Percentiles rank a stretch among this genome's conserved stretches.
Evolutionary conservation across 139 green algal genomes (phyloP).

Genomic region (Dunaliella primolecta): DNA sequence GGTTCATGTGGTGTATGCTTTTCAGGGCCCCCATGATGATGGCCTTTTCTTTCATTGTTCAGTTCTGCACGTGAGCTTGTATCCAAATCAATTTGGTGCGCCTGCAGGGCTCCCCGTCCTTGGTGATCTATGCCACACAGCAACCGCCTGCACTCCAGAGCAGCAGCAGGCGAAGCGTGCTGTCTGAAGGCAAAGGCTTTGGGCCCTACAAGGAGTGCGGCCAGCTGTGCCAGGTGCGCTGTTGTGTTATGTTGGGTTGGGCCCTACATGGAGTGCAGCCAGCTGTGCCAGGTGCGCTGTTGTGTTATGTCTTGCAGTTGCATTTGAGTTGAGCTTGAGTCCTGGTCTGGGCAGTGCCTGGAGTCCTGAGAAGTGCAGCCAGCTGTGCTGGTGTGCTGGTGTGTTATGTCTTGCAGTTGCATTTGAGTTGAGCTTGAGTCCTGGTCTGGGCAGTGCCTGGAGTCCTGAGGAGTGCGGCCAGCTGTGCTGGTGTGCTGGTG

Average conservation of each 20-base stretch:
- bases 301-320: no score
- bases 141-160: neutral
- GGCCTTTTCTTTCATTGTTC: no score
- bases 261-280: conserved; percentile 2
- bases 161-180: neutral
- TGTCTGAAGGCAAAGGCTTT: neutral
- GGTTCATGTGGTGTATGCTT: no score
- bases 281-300: conserved; percentile 24
- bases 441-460: neutral
- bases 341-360: conserved; percentile 3
- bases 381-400: conserved; percentile 23
- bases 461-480: conserved; percentile 10
- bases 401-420: no score
- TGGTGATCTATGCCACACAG: neutral
- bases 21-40: no score
- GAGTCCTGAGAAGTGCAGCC: neutral
- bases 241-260: no score
- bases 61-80: no score
- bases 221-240: conserved; percentile 20
- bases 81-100: no score
- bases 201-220: conserved; percentile 14
- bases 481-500: conserved; percentile 24
- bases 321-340: no score
- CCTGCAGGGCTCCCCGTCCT: neutral
- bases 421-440: no score